Evolutionary conservation across 1,284 basidiomycete species (phyloP).

Genomic region (Trametes versicolor): DNA sequence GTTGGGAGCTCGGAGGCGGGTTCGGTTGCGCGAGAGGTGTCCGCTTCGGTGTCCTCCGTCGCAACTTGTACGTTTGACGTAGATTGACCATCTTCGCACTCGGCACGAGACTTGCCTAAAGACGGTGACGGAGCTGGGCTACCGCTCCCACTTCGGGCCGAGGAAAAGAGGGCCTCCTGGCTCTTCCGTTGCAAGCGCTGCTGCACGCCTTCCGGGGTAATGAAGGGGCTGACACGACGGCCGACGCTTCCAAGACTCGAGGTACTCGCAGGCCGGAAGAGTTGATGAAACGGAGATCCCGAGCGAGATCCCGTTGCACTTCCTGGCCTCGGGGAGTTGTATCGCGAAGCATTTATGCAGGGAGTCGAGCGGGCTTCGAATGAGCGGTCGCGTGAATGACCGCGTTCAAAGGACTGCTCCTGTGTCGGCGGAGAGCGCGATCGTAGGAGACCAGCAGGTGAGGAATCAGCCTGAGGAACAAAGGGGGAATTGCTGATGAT

Average conservation of each 20-base stretch:
- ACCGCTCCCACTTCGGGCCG: conserved; percentile 9
- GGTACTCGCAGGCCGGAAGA: conserved; percentile 32
- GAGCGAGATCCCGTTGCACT: conserved; percentile 11
- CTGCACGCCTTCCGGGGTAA: conserved; percentile 63
- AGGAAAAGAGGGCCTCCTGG: conserved; percentile 49
- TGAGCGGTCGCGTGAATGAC: conserved; percentile 24
- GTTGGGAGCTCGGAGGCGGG: conserved; percentile 9
- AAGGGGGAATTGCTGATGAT: conserved; percentile 25
- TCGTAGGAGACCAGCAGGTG: conserved; percentile 17
- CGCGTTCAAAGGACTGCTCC: conserved; percentile 21
- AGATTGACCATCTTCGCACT: not conserved
- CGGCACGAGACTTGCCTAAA: not conserved
- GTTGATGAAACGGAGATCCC: conserved; percentile 30
- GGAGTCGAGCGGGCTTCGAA: conserved; percentile 34
- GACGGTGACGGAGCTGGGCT: conserved; percentile 13
- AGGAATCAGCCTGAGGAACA: conserved; percentile 27
- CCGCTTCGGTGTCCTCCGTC: not conserved
- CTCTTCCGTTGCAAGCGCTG: conserved; percentile 57
- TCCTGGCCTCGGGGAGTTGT: conserved; percentile 31
- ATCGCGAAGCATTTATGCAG: conserved; percentile 21
- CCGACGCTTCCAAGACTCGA: conserved; percentile 37
- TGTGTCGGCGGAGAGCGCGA: conserved; percentile 22
- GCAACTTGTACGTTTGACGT: not conserved
- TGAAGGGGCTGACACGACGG: conserved; percentile 50
- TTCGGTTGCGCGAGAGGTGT: conserved; percentile 21